A percentile compares a stretch with the other conserved stretches of the same genome.
Conservation (phyloP, 768 basidiomycete species). For the Kwoniella newhampshirensis region DNA sequence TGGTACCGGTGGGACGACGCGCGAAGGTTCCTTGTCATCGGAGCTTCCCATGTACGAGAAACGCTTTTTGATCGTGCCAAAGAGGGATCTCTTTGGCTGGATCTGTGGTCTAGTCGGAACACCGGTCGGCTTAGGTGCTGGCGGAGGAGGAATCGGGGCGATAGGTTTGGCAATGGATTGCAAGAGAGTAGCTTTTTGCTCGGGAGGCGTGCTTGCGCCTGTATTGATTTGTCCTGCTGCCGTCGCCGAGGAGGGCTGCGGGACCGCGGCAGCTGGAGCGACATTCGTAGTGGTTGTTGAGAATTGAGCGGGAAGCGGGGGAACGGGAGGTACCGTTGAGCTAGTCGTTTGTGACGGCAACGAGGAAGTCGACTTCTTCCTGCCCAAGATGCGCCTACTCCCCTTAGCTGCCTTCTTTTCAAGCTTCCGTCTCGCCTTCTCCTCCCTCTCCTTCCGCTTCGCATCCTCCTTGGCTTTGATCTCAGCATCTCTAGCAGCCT, state of each 20-base stretch:
- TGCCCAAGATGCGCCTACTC: background rate
- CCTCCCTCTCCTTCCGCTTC: constrained; percentile 33
- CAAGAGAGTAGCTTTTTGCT: background rate
- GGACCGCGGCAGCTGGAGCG: too few relatives aligned
- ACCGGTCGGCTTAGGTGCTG: constrained; percentile 4
- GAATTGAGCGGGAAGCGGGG: background rate
- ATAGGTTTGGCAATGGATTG: constrained; percentile 3
- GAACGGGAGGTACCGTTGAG: background rate
- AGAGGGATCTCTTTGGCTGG: constrained; percentile 19
- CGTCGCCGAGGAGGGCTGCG: too few relatives aligned
- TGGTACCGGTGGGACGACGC: constrained; percentile 11
- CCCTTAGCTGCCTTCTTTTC: constrained; percentile 6
- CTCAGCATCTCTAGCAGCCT: constrained; percentile 31
- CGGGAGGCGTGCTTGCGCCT: too few relatives aligned
- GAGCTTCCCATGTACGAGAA: constrained; percentile 15
- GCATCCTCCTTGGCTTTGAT: constrained; percentile 40
- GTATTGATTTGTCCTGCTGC: too few relatives aligned
- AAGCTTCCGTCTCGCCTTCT: constrained; percentile 21
- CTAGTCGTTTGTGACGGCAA: background rate
- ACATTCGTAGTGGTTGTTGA: too few relatives aligned
- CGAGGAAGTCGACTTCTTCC: background rate
- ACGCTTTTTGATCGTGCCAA: constrained; percentile 27
- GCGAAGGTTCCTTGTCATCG: background rate
- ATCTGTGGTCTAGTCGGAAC: constrained; percentile 4
- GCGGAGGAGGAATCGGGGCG: constrained; percentile 15